Percentiles rank a stretch among this genome's conserved stretches.
Conservation (phyloP, 1,139 yeast genomes). For the Scheffersomyces titani region DNA sequence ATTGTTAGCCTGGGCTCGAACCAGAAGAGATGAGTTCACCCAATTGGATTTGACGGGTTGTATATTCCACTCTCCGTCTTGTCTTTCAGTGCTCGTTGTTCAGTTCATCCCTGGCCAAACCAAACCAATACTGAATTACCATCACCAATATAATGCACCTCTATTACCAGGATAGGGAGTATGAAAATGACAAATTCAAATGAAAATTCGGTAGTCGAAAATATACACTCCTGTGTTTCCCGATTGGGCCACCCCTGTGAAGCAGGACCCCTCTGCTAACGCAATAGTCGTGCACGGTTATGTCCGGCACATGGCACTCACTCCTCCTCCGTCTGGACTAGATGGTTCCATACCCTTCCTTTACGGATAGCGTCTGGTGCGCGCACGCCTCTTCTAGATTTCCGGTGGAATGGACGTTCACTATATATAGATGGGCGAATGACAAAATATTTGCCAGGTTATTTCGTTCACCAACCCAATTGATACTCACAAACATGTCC, state of each 20-base stretch:
- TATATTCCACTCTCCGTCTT: not conserved
- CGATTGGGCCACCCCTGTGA: not conserved
- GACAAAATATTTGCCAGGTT: not conserved
- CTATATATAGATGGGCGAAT: not conserved
- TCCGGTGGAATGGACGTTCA: not conserved
- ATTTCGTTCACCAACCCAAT: not conserved
- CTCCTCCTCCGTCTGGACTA: not conserved
- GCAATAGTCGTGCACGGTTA: not conserved
- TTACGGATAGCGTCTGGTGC: not conserved
- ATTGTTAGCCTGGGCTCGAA: too few relatives aligned
- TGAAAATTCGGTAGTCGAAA: not conserved
- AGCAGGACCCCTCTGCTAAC: not conserved
- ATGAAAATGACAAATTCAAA: not conserved
- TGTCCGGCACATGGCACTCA: not conserved
- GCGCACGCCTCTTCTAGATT: not conserved
- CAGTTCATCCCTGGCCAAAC: too few relatives aligned
- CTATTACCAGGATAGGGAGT: not conserved
- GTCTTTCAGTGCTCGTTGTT: too few relatives aligned
- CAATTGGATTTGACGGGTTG: not conserved
- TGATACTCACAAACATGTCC: conserved; percentile 34
- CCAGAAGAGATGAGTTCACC: too few relatives aligned
- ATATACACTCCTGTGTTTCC: not conserved
- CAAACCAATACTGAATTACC: too few relatives aligned
- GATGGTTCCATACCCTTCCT: not conserved
- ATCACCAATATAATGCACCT: not conserved